phyloP scores from a whole-genome alignment of 208 protist genomes.

The Crithidia thermophila region DNA sequence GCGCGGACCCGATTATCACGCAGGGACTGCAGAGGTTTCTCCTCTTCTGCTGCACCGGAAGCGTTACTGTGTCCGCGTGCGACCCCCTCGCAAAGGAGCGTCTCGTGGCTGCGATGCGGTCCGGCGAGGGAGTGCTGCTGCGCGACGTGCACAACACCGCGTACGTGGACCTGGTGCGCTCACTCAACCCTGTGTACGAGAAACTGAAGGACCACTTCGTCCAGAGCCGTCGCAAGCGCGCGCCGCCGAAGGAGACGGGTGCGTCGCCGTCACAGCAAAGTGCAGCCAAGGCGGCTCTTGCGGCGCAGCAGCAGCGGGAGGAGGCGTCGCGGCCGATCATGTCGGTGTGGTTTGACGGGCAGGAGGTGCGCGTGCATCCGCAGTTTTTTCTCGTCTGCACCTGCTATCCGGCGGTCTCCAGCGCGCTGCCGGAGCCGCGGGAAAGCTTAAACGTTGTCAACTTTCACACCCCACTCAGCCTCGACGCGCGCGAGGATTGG shows the following conservation, averaged over 20 bases:
- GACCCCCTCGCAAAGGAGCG: conserved; percentile 42
- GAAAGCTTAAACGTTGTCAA: conserved; percentile 39
- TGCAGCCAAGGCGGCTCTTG: neutral
- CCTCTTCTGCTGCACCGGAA: conserved; percentile 47
- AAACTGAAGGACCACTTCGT: conserved; percentile 23
- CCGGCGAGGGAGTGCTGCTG: conserved; percentile 71
- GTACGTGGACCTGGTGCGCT: conserved; percentile 33
- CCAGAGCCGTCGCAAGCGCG: neutral
- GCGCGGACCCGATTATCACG: conserved; percentile 51
- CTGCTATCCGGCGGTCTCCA: conserved; percentile 36
- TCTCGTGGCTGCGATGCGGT: conserved; percentile 48
- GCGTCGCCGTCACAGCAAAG: neutral
- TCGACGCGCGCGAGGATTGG: conserved; percentile 13
- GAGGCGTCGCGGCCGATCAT: conserved; percentile 9
- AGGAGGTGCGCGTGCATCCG: conserved; percentile 51
- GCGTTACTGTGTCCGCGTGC: conserved; percentile 54
- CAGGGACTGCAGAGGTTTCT: conserved; percentile 48
- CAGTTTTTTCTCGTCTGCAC: conserved; percentile 66
- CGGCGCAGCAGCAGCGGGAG: neutral
- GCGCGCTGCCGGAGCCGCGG: conserved; percentile 5
- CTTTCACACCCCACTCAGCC: conserved; percentile 17
- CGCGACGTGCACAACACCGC: conserved; percentile 51
- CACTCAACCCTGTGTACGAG: conserved; percentile 26
- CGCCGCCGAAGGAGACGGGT: neutral
- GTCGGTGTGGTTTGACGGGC: conserved; percentile 34